Evolutionary conservation across 139 green algal species (phyloP).

Genomic region (Volvox africanus): DNA sequence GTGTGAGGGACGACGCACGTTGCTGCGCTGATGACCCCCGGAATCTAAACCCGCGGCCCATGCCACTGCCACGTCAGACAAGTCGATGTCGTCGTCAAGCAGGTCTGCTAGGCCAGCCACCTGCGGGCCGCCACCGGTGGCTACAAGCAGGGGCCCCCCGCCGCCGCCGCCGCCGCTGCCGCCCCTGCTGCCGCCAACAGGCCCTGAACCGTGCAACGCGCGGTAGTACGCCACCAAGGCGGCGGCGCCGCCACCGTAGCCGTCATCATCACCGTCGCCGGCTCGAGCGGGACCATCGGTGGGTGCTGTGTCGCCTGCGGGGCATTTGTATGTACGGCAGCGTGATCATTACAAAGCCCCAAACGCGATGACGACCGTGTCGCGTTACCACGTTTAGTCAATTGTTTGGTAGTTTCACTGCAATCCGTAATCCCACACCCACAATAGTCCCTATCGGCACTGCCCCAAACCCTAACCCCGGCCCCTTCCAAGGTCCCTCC

Average conservation of each 20-base stretch:
- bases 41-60: neutral
- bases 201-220: neutral
- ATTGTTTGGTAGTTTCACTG: neutral
- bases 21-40: neutral
- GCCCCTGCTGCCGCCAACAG: neutral
- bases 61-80: constrained; percentile 11
- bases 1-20: too few species aligned
- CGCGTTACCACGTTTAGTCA: too few species aligned
- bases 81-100: constrained; percentile 37
- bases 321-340: neutral
- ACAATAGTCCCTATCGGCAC: neutral
- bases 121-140: neutral
- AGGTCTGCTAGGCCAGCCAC: constrained; percentile 40
- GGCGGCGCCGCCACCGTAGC: neutral
- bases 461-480: neutral
- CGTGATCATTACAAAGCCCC: too few species aligned
- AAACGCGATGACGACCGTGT: neutral
- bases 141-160: neutral
- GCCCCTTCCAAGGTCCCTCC: neutral
- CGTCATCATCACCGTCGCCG: neutral
- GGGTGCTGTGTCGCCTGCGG: neutral
- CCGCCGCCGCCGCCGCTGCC: neutral
- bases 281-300: neutral
- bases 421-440: neutral
- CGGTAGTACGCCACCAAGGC: constrained; percentile 4